These are phyloP conservation scores for Solanum sitiens DNA, from an alignment of 257 asterid species.

Conservation along the genomic window DNA sequence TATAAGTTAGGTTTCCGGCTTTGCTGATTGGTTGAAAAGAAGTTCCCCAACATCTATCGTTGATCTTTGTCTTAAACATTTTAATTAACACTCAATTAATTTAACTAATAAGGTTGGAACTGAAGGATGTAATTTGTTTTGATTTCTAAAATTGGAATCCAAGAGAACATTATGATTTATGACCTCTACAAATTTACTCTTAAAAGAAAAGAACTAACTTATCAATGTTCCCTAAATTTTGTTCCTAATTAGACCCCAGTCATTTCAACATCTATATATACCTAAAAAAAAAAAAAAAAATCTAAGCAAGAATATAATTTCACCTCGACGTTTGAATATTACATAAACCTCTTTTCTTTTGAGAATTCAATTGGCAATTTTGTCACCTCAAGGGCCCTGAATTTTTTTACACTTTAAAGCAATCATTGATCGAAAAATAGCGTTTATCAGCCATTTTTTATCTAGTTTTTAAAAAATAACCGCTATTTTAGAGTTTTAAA, in stretches of 20 bases:
- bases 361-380: neutral
- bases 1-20: neutral
- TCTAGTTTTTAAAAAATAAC: neutral
- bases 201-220: too few relatives aligned
- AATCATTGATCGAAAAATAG: neutral
- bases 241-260: neutral
- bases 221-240: too few relatives aligned
- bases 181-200: neutral
- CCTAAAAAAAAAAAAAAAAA: neutral
- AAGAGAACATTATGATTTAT: neutral
- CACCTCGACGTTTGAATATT: neutral
- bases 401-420: neutral
- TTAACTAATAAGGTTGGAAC: too few relatives aligned
- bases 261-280: neutral
- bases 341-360: neutral
- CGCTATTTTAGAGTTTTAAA: neutral
- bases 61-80: neutral
- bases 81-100: neutral
- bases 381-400: neutral
- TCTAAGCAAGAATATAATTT: neutral
- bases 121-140: too few relatives aligned
- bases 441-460: neutral
- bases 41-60: neutral
- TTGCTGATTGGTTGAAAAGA: neutral
- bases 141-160: neutral